Evolutionary conservation across 176 grass and related monocot genomes (phyloP), one percentile per base, ranked within the genome.

Genomic region (Musa itinerans): DNA sequence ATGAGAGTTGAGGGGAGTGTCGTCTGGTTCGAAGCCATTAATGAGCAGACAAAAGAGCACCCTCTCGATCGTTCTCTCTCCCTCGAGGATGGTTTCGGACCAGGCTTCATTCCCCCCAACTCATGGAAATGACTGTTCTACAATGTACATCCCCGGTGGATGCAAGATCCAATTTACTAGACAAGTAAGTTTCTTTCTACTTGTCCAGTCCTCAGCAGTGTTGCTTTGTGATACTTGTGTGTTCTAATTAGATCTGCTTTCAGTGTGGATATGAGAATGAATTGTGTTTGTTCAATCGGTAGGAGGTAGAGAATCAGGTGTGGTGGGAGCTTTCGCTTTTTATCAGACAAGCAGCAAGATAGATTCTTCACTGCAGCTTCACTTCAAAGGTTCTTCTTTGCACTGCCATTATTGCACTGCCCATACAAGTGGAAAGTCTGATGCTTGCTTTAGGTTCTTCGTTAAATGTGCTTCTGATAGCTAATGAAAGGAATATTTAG

Each of bases 61-160:
- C 22, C 69, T 71, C 52, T 19, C n/a, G n/a, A 22, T 22, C 10
- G 10, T 19, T 17, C 2, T 52, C 70, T 5, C 49, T 17, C 2
- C 11, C 19, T 11, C 21, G 24, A 22, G 50, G 20, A 84, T 21
- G 85, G 81, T 92, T 86, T 97, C 90, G 93, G 90, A 93, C 93
- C 93, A 97, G 93, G 90, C 93, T 92, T 92, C 93, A 97, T 97
- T 97, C 93, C 93, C 90, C 93, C 82, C 87, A 93, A 90, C 93
- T 93, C 79, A 53, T n/a, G 77, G 49, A 22, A 23, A 43, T 43
- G 34, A 4, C 34, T 43, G 34, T 43, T 43, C 34, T 43, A 6
- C 34, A 43, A 43, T 43, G 4, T 43, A 43, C 4, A 43, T 43
- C 34, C 4, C 34, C 34, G 4, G 34, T 43, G 34, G 34, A 43